Evolutionary conservation across 306 rosid genomes (phyloP).

Genomic region (Vicia villosa): DNA sequence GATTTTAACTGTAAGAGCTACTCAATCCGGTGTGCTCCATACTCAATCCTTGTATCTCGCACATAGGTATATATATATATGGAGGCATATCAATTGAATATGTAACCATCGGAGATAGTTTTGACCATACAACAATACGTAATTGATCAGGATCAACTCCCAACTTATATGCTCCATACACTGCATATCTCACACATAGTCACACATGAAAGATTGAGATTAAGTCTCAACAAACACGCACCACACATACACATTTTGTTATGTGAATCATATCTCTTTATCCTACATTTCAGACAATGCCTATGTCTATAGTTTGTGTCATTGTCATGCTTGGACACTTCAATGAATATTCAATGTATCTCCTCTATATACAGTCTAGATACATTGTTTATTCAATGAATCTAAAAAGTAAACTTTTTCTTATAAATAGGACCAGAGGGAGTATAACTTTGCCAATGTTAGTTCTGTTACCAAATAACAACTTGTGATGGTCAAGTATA

Average conservation of each 20-base stretch:
- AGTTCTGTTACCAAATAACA: conserved; percentile 9
- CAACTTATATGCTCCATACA: not conserved
- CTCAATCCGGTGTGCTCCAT: no score
- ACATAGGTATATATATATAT: not conserved
- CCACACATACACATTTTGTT: not conserved
- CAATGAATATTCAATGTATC: no score
- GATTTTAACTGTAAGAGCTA: no score
- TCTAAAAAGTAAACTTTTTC: no score
- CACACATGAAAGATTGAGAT: not conserved
- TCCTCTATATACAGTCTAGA: no score
- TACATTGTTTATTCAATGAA: no score
- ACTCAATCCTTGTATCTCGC: not conserved
- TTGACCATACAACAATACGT: not conserved
- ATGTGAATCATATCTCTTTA: not conserved
- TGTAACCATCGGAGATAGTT: not conserved
- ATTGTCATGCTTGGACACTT: not conserved
- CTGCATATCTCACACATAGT: not conserved
- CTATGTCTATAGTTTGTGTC: not conserved
- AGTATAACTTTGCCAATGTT: no score
- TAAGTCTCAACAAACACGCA: not conserved
- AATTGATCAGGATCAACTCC: not conserved
- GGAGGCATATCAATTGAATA: not conserved
- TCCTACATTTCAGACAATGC: not conserved
- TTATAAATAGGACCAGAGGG: no score
- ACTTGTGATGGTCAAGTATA: conserved; percentile 11